Conservation (phyloP, 768 basidiomycete species). For the Suillus cothurnatus region DNA sequence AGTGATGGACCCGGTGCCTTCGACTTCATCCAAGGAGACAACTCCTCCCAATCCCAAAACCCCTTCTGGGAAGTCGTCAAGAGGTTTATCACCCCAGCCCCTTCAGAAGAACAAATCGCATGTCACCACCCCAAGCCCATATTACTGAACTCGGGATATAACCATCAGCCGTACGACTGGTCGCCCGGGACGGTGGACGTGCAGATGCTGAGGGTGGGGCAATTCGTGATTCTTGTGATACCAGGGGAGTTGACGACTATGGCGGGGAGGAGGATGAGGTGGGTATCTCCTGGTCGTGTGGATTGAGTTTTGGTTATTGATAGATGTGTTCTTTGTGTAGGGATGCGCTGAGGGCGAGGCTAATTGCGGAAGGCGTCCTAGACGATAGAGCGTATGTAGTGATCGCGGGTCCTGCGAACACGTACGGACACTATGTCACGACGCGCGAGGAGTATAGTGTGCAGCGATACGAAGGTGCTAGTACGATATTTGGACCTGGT, state of each 20-base stretch:
- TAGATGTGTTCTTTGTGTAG: conserved; percentile 35
- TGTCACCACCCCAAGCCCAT: conserved; percentile 83
- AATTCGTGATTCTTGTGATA: conserved; percentile 73
- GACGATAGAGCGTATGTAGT: conserved; percentile 75
- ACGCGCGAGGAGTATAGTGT: conserved; percentile 73
- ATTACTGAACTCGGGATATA: conserved; percentile 75
- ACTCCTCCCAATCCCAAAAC: conserved; percentile 64
- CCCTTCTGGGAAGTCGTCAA: conserved; percentile 84
- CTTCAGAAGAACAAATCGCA: conserved; percentile 59
- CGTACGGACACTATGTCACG: conserved; percentile 74
- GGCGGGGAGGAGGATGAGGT: conserved; percentile 78
- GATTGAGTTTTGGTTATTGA: background rate
- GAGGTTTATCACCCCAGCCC: conserved; percentile 66
- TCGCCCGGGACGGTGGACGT: conserved; percentile 71
- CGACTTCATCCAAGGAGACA: conserved; percentile 76
- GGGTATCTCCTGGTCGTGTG: conserved; percentile 20
- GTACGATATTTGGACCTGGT: conserved; percentile 78
- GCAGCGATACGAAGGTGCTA: conserved; percentile 83
- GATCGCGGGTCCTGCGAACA: conserved; percentile 80
- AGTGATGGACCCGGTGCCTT: conserved; percentile 83
- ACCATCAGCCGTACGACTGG: conserved; percentile 73
- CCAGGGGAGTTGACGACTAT: conserved; percentile 84
- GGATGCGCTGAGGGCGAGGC: conserved; percentile 63
- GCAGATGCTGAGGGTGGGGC: conserved; percentile 77
- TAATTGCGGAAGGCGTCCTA: conserved; percentile 65